Conservation (phyloP, 2,329 filamentous ascomycete genomes). For the Atkinsonella hypoxylon region DNA sequence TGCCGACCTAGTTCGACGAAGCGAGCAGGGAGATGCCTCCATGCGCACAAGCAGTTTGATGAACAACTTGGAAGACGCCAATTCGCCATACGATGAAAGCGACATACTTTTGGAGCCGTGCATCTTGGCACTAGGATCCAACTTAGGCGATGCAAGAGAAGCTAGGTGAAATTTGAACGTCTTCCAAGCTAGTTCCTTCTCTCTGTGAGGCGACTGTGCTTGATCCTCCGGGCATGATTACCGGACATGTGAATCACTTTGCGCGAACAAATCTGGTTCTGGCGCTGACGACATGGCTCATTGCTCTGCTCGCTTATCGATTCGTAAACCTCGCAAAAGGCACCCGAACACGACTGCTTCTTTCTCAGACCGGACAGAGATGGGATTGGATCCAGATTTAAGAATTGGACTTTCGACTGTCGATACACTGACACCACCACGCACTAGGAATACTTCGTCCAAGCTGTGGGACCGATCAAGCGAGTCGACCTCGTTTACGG, state of each 20-base stretch:
- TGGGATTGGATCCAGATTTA: constrained; percentile 18
- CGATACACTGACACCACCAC: constrained; percentile 55
- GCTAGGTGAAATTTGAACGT: not conserved
- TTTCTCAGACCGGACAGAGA: constrained; percentile 13
- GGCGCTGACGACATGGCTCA: constrained; percentile 4
- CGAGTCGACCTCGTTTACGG: constrained; percentile 86
- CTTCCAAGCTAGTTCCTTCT: not conserved
- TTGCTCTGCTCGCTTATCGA: constrained; percentile 9
- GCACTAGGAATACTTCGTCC: constrained; percentile 88
- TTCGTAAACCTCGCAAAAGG: not conserved
- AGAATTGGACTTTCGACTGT: constrained; percentile 13
- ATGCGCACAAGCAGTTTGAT: constrained; percentile 6
- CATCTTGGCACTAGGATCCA: not conserved
- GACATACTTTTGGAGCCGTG: not conserved
- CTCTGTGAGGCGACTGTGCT: not conserved
- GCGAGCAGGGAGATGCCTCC: constrained; percentile 44
- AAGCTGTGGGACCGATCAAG: constrained; percentile 82
- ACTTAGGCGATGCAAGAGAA: not conserved
- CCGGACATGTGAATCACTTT: not conserved
- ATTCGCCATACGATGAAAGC: not conserved
- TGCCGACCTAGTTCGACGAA: constrained; percentile 12
- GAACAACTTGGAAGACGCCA: not conserved
- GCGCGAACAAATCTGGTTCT: not conserved
- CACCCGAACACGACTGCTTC: constrained; percentile 6
- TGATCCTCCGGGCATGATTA: not conserved